Evolutionary conservation across 331 rosid genomes (phyloP).

Genomic region (Spiraea crenata): DNA sequence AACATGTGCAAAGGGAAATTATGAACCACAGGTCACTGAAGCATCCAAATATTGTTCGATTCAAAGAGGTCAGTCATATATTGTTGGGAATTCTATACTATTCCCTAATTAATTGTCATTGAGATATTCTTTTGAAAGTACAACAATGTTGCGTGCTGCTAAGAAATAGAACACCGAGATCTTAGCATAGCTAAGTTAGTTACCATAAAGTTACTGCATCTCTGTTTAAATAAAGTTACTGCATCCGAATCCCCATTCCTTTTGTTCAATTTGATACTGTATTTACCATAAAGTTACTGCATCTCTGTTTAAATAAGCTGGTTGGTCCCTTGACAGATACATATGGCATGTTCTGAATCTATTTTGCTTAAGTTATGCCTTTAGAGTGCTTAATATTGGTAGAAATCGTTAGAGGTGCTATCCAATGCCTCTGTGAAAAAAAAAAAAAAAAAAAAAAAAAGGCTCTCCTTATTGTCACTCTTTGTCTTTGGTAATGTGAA

Average conservation of each 20-base stretch:
- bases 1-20: slow-evolving; percentile 75
- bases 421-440: background rate
- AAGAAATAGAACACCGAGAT: too few relatives aligned
- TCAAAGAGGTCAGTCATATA: slow-evolving; percentile 62
- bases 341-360: background rate
- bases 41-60: slow-evolving; percentile 76
- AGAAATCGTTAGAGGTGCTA: background rate
- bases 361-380: background rate
- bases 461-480: background rate
- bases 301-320: background rate
- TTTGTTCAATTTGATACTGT: background rate
- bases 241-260: too few relatives aligned
- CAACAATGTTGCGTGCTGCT: too few relatives aligned
- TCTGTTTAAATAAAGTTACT: too few relatives aligned
- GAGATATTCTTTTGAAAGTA: too few relatives aligned
- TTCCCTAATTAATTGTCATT: too few relatives aligned
- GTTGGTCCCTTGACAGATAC: background rate
- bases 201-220: too few relatives aligned
- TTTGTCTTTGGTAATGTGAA: background rate
- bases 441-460: too few relatives aligned
- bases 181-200: too few relatives aligned
- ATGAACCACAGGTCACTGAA: slow-evolving; percentile 87
- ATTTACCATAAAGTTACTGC: background rate
- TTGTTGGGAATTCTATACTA: background rate
- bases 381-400: background rate